A percentile compares a stretch with the other conserved stretches of the same genome.
phyloP scores from a whole-genome alignment of 2,329 filamentous ascomycete species.

The Stagonosporopsis chrysanthemi region DNA sequence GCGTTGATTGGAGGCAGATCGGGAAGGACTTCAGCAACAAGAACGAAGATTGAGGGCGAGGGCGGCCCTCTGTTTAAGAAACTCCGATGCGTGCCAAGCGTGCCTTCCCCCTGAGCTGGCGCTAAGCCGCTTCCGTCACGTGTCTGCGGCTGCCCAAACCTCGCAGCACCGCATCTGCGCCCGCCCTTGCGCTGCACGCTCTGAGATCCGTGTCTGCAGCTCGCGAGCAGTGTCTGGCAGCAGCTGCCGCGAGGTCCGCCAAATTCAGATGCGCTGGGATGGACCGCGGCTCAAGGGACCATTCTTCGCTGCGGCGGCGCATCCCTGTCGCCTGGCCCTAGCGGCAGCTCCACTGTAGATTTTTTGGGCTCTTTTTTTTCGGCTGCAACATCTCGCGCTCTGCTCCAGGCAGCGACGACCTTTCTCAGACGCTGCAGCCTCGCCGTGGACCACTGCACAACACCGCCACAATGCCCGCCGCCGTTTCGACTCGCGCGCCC shows the following conservation, averaged over 20 bases:
- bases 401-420: constrained; percentile 34
- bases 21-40: constrained; percentile 37
- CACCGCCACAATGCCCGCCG: constrained; percentile 42
- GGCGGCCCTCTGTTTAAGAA: constrained; percentile 24
- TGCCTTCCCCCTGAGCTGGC: constrained; percentile 36
- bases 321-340: constrained; percentile 21
- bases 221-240: not conserved
- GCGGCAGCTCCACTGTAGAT: constrained; percentile 20
- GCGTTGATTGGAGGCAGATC: constrained; percentile 46
- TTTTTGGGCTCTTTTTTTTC: constrained; percentile 24
- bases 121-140: constrained; percentile 25
- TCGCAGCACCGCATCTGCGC: not conserved
- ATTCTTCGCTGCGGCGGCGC: constrained; percentile 9
- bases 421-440: constrained; percentile 14
- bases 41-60: constrained; percentile 21
- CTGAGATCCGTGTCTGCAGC: too few species aligned
- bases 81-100: constrained; percentile 34
- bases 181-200: constrained; percentile 10
- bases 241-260: not conserved
- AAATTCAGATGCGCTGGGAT: not conserved
- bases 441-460: constrained; percentile 19
- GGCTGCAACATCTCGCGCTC: constrained; percentile 27
- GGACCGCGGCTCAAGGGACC: constrained; percentile 6
- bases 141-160: constrained; percentile 15
- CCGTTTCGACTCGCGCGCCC: constrained; percentile 38